Percentiles rank a stretch among this genome's conserved stretches.
Conservation (phyloP, 1,284 basidiomycete species). For the Golubevia pallescens region DNA sequence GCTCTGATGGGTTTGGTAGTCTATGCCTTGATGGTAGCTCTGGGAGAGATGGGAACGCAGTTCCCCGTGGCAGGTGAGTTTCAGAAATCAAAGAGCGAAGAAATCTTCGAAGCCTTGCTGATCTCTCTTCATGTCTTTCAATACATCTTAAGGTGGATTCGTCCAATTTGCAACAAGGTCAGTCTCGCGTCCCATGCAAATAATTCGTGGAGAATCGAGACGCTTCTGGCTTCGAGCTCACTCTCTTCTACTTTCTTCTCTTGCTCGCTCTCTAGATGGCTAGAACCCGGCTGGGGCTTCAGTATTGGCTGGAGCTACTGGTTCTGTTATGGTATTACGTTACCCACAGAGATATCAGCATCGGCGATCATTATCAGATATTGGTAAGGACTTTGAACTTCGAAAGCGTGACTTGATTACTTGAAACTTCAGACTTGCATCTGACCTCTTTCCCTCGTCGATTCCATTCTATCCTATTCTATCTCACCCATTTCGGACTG, state of each 20-base stretch:
- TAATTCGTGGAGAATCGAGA: too few species aligned
- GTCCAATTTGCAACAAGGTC: constrained; percentile 41
- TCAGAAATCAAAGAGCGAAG: constrained; percentile 10
- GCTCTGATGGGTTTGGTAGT: constrained; percentile 48
- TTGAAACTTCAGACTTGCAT: too few species aligned
- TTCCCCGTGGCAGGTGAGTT: constrained; percentile 50
- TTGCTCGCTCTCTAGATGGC: constrained; percentile 65
- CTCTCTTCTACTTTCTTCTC: constrained; percentile 55
- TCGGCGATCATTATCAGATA: constrained; percentile 12
- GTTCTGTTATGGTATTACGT: constrained; percentile 71
- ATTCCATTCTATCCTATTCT: too few species aligned
- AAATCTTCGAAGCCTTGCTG: too few species aligned
- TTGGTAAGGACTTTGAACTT: too few species aligned
- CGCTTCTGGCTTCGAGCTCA: too few species aligned
- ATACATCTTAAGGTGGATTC: constrained; percentile 63
- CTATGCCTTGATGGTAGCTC: constrained; percentile 50
- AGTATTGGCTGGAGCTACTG: constrained; percentile 71
- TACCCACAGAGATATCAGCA: constrained; percentile 21
- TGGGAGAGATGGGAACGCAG: constrained; percentile 65
- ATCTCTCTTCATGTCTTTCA: constrained; percentile 50
- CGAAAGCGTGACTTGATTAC: too few species aligned
- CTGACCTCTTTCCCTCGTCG: constrained; percentile 27
- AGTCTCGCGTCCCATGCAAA: constrained; percentile 50
- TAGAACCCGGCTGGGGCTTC: constrained; percentile 47
- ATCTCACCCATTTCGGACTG: too few species aligned